These are phyloP conservation scores for Madurella mycetomatis DNA, from an alignment of 2,329 filamentous ascomycete species.

Conservation along the genomic window DNA sequence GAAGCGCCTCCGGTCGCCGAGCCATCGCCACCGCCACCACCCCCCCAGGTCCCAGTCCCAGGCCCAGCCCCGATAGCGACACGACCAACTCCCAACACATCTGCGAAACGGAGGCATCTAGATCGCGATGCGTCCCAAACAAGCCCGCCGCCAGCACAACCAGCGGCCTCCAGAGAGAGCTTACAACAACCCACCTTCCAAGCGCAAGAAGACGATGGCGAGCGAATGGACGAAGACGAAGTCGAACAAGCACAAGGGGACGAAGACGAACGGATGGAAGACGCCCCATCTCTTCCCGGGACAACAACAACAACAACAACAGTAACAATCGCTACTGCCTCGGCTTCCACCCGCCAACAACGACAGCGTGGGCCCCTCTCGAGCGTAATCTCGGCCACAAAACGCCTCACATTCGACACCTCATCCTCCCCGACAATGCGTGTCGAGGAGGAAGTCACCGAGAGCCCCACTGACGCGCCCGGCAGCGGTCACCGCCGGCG, in stretches of 20 bases:
- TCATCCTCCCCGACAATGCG: slow-evolving; percentile 6
- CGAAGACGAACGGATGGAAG: slow-evolving; percentile 11
- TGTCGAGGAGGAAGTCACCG: slow-evolving; percentile 41
- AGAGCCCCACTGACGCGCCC: slow-evolving; percentile 52
- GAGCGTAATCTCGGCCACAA: slow-evolving; percentile 20
- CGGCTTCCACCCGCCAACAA: not conserved
- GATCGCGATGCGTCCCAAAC: slow-evolving; percentile 2
- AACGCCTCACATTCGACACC: slow-evolving; percentile 16
- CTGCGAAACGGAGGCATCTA: slow-evolving; percentile 36
- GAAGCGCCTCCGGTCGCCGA: slow-evolving; percentile 19
- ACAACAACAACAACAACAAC: not conserved
- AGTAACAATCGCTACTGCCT: not conserved
- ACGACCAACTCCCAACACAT: slow-evolving; percentile 42
- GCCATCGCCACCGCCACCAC: slow-evolving; percentile 8
- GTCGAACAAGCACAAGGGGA: not conserved
- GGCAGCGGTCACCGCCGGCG: slow-evolving; percentile 50
- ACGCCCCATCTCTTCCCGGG: slow-evolving; percentile 12
- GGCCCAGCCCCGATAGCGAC: slow-evolving; percentile 20
- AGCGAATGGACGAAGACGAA: not conserved
- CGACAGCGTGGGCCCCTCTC: slow-evolving; percentile 16
- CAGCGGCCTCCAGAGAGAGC: not conserved
- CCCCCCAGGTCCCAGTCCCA: slow-evolving; percentile 5
- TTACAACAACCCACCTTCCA: not conserved
- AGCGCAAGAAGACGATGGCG: not conserved
- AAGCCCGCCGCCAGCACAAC: not conserved